Evolutionary conservation across 179 eudicot genomes (phyloP), one percentile per base, ranked within the genome.

Genomic region (Spinacia oleracea): DNA sequence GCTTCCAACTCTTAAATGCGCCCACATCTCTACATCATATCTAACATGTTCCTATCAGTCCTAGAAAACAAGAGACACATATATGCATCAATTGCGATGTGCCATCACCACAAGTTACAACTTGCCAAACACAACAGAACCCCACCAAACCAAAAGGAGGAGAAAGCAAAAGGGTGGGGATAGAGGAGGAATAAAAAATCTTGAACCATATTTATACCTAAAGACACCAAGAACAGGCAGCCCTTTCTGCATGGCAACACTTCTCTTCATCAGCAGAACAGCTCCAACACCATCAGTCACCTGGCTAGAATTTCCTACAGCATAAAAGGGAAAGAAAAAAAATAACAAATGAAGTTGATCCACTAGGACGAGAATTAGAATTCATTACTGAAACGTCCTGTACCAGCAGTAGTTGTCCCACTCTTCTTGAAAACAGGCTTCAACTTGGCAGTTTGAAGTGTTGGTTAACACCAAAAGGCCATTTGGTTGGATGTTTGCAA

Each of bases 211-310:
- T 25, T 9, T 74, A 79, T 81, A 96, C 99, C 99, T 93, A 79
- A 96, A 96, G 68, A 96, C 91, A 56, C 99, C 99, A 78, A 96
- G 97, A 81, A 96, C 85, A 12, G 97, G 97, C 21, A 93, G 78
- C 59, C 98, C 99, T 87, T 88, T 96, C 70, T 75, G 85, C 89
- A 90, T 73, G 56, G 99, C 98, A 72, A 90, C 73, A 78, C 96
- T 91, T 85, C 99, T 89, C 87, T 90, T 96, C 99, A 93, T 93
- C 58, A 96, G 93, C 46, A 96, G 90, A 72, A 96, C 98, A 59
- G 94, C 99, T 87, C 96, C 99, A 74, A 98, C 99, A 85, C 98
- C 99, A 87, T 96, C 99, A 76, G 88, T 96, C 74, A 96, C 97
- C 82, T 93, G 99, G 78, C 99, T 96, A 77, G 99, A 92, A 80